These are phyloP conservation scores for Heterobasidion occidentale DNA, from an alignment of 1,284 basidiomycete genomes.

Conservation along the genomic window DNA sequence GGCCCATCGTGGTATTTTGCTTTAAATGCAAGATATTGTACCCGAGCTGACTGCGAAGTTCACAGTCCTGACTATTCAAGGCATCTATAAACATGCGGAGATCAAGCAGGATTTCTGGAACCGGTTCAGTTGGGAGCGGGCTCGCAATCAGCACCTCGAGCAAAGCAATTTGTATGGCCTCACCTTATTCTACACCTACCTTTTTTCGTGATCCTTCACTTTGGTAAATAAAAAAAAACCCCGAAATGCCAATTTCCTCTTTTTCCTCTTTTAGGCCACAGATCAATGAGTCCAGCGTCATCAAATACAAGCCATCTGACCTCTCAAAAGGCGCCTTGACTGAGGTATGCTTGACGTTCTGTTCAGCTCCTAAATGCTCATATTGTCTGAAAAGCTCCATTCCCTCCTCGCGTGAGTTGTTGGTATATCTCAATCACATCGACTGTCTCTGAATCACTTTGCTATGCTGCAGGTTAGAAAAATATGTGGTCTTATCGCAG, in stretches of 20 bases:
- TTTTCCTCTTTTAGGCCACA: no score
- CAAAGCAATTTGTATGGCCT: conserved; percentile 30
- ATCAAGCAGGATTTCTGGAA: conserved; percentile 43
- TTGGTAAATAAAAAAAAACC: no score
- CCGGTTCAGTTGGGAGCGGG: conserved; percentile 32
- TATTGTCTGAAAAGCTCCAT: conserved; percentile 27
- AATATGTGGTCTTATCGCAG: conserved; percentile 8
- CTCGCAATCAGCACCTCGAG: conserved; percentile 31
- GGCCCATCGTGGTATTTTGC: neutral
- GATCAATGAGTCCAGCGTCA: no score
- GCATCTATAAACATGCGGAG: conserved; percentile 45
- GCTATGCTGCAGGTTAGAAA: neutral
- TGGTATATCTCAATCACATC: neutral
- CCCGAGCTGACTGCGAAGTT: no score
- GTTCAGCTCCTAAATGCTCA: no score
- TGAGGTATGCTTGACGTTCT: no score
- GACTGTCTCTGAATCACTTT: neutral
- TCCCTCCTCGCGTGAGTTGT: conserved; percentile 36
- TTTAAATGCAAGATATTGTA: no score
- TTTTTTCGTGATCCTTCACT: neutral
- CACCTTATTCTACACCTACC: neutral
- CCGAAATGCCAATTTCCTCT: no score
- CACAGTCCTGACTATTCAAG: conserved; percentile 44
- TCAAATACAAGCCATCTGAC: no score
- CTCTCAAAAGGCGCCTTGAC: no score